phyloP scores from a whole-genome alignment of 2,329 filamentous ascomycete genomes.

The Sporothrix dimorphospora region DNA sequence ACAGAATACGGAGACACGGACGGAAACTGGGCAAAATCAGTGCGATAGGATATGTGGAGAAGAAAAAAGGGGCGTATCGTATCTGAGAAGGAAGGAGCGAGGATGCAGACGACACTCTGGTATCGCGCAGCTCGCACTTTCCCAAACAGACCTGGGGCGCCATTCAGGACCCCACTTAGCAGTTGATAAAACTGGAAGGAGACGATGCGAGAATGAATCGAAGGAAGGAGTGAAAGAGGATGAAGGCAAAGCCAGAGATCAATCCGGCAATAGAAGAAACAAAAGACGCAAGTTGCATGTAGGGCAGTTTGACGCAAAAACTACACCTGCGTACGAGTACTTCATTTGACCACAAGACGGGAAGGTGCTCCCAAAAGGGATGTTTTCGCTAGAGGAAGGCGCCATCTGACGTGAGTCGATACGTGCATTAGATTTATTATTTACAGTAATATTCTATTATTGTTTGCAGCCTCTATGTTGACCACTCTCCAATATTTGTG shows the following conservation, averaged over 20 bases:
- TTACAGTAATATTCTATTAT: not conserved
- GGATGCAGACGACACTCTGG: not conserved
- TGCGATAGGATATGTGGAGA: not conserved
- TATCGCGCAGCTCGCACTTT: constrained; percentile 18
- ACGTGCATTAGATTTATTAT: not conserved
- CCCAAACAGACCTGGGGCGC: not conserved
- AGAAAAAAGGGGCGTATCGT: not conserved
- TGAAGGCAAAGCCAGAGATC: not conserved
- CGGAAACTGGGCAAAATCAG: not conserved
- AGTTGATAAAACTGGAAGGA: constrained; percentile 6
- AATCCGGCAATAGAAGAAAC: not conserved
- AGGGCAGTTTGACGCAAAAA: no score
- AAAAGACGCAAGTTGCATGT: no score
- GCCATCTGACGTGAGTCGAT: constrained; percentile 4
- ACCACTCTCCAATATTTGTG: no score
- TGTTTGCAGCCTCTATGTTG: no score
- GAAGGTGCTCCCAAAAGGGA: not conserved
- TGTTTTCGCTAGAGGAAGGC: not conserved
- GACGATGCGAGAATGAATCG: not conserved
- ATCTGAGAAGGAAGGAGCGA: constrained; percentile 9
- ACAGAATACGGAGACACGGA: not conserved
- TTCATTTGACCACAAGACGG: not conserved
- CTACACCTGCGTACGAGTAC: no score
- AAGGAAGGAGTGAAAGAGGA: not conserved
- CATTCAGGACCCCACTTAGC: constrained; percentile 8